Percentiles rank a stretch among this genome's conserved stretches.
Conservation (phyloP, 2,329 filamentous ascomycete species). For the Onygenales sp. region DNA sequence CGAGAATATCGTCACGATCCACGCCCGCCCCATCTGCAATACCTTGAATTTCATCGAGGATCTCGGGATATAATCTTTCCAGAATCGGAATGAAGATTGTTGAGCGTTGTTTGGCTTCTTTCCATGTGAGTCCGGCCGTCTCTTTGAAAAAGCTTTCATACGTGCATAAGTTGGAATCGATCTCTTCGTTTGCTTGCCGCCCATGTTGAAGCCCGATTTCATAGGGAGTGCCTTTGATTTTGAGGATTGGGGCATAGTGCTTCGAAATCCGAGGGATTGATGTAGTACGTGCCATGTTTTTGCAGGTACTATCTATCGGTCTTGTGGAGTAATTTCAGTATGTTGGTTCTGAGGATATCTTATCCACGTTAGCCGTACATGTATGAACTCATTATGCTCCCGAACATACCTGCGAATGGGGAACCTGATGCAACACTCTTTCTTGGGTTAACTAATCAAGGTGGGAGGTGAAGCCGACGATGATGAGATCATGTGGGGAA, state of each 20-base stretch:
- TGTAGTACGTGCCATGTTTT: too few species aligned
- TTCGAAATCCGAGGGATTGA: not conserved
- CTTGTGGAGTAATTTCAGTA: too few species aligned
- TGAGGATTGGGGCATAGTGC: not conserved
- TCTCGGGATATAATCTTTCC: slow-evolving; percentile 2
- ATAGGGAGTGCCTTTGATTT: not conserved
- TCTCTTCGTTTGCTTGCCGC: slow-evolving; percentile 18
- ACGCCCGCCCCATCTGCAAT: slow-evolving; percentile 5
- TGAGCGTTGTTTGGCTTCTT: slow-evolving; percentile 8
- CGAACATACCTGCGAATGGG: too few species aligned
- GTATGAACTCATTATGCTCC: too few species aligned
- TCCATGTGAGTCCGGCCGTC: slow-evolving; percentile 26
- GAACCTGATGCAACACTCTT: too few species aligned
- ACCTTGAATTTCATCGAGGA: slow-evolving; percentile 5
- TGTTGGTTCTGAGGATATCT: too few species aligned
- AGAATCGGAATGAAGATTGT: slow-evolving; percentile 5
- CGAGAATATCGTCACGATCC: slow-evolving; percentile 3
- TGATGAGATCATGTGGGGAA: too few species aligned
- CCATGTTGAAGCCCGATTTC: slow-evolving; percentile 32
- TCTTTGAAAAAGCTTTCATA: slow-evolving; percentile 27
- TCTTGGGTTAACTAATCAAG: too few species aligned
- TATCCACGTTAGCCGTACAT: too few species aligned
- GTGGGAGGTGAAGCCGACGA: too few species aligned
- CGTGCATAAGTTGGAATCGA: slow-evolving; percentile 26
- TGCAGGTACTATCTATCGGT: too few species aligned